Conservation (phyloP, 768 basidiomycete species). For the Coprinopsis strossmayeri region DNA sequence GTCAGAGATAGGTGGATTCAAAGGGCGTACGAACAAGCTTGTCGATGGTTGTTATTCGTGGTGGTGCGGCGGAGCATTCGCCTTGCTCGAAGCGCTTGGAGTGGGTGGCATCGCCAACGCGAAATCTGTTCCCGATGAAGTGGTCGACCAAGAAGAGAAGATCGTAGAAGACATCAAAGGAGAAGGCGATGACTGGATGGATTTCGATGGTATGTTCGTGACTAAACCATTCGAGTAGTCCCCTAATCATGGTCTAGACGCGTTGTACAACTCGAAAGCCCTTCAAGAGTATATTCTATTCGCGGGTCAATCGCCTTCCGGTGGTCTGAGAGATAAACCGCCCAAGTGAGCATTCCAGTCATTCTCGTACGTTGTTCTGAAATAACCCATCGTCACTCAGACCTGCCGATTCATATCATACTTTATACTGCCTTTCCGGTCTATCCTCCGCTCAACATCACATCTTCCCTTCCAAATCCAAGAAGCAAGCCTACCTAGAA, state of each 20-base stretch:
- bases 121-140: conserved; percentile 20
- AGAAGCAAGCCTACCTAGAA: conserved; percentile 16
- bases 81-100: conserved; percentile 60
- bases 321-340: conserved; percentile 92
- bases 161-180: too few species aligned
- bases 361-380: too few species aligned
- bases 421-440: conserved; percentile 87
- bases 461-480: conserved; percentile 39
- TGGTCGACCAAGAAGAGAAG: conserved; percentile 3
- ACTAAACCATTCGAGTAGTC: not conserved
- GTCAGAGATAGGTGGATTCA: conserved; percentile 87
- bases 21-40: conserved; percentile 93
- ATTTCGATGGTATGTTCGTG: conserved; percentile 47
- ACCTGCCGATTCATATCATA: conserved; percentile 92
- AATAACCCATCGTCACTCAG: conserved; percentile 29
- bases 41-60: conserved; percentile 99
- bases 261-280: conserved; percentile 56
- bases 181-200: conserved; percentile 47
- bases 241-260: conserved; percentile 20
- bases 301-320: conserved; percentile 79
- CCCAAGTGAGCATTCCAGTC: too few species aligned
- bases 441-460: conserved; percentile 85
- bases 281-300: conserved; percentile 84
- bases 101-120: conserved; percentile 31
- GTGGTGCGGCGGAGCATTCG: conserved; percentile 94